Conservation (phyloP, 2,329 filamentous ascomycete genomes). For the Monilinia aucupariae region DNA sequence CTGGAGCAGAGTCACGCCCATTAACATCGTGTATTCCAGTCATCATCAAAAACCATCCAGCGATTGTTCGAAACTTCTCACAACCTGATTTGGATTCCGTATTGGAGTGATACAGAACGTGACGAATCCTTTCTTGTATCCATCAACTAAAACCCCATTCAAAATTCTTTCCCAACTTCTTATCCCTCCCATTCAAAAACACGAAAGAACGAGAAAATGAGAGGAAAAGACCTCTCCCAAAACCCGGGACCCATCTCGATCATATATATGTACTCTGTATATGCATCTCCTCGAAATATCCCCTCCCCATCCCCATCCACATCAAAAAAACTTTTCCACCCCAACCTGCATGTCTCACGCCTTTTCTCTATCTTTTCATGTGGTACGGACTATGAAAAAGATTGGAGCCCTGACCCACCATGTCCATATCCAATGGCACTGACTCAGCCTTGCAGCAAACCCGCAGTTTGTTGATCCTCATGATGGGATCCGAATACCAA, state of each 20-base stretch:
- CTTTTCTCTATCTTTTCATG: neutral
- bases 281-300: neutral
- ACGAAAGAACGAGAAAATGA: neutral
- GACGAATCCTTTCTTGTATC: neutral
- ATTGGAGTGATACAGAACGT: too few relatives aligned
- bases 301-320: neutral
- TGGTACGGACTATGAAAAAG: neutral
- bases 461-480: neutral
- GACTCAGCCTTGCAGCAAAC: neutral
- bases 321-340: neutral
- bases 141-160: neutral
- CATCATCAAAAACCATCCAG: neutral
- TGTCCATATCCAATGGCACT: neutral
- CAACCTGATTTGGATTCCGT: neutral
- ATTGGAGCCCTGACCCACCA: neutral
- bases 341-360: neutral
- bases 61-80: neutral
- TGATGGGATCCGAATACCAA: neutral
- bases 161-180: neutral
- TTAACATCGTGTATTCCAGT: neutral
- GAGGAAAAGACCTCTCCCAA: too few relatives aligned
- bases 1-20: neutral
- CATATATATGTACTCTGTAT: neutral
- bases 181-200: neutral
- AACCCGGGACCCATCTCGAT: neutral